Percentiles rank a stretch among this genome's conserved stretches.
Evolutionary conservation across 176 grass and related monocot genomes (phyloP).

Genomic region (Musa beccarii): DNA sequence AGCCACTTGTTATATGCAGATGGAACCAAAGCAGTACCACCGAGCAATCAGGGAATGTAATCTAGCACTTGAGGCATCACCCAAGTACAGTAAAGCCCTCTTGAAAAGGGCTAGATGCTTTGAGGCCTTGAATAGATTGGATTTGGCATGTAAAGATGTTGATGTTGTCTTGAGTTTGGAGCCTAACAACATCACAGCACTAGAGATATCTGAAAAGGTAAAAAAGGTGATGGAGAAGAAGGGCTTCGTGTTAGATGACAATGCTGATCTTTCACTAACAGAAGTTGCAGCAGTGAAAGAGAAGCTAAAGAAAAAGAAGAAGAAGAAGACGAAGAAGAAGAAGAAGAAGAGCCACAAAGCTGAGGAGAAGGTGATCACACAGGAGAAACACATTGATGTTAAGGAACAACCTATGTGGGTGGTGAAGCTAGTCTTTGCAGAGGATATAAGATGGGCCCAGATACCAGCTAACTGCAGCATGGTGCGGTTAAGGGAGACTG

Average conservation of each 20-base stretch:
- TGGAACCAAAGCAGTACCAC: conserved; percentile 60
- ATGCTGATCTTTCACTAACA: conserved; percentile 29
- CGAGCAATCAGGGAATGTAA: conserved; percentile 81
- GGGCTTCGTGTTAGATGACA: conserved; percentile 53
- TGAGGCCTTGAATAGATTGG: conserved; percentile 56
- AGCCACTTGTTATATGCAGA: conserved; percentile 94
- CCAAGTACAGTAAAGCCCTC: conserved; percentile 74
- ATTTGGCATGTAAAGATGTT: conserved; percentile 59
- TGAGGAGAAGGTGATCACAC: background rate
- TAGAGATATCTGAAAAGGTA: conserved; percentile 63
- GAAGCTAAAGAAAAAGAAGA: conserved; percentile 46
- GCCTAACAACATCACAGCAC: conserved; percentile 64
- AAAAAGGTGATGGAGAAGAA: conserved; percentile 58
- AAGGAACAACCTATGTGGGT: conserved; percentile 40
- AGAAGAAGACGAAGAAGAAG: conserved; percentile 51
- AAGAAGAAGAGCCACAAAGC: conserved; percentile 18
- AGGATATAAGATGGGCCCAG: conserved; percentile 88
- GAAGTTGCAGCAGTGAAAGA: conserved; percentile 55
- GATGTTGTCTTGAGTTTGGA: conserved; percentile 47
- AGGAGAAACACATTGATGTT: conserved; percentile 17
- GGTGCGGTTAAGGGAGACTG: conserved; percentile 50
- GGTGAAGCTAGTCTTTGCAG: conserved; percentile 74
- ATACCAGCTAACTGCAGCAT: conserved; percentile 56
- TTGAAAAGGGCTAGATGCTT: conserved; percentile 83
- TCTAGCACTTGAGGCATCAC: conserved; percentile 48